These are phyloP conservation scores for Fomitopsis palustris DNA, from an alignment of 1,284 basidiomycete genomes.

Conservation along the genomic window DNA sequence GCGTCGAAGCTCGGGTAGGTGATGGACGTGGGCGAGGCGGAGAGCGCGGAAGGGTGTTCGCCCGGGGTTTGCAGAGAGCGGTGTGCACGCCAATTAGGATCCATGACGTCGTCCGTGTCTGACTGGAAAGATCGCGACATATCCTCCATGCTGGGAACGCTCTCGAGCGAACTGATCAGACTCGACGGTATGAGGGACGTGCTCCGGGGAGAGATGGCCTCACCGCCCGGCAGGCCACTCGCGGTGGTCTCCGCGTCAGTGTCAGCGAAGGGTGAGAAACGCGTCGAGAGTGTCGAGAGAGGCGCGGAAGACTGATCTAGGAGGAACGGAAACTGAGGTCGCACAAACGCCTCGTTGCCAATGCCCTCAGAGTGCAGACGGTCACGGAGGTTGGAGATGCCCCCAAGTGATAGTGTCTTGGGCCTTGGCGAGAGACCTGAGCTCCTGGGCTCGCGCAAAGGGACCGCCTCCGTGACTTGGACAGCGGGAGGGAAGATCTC, in stretches of 20 bases:
- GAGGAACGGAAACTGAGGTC: slow-evolving; percentile 38
- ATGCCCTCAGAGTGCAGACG: slow-evolving; percentile 9
- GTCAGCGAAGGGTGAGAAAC: slow-evolving; percentile 54
- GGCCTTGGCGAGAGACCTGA: slow-evolving; percentile 32
- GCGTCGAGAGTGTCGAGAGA: slow-evolving; percentile 24
- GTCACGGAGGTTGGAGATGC: slow-evolving; percentile 33
- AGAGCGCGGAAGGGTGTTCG: slow-evolving; percentile 26
- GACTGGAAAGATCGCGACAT: slow-evolving; percentile 53
- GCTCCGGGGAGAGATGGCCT: slow-evolving; percentile 24
- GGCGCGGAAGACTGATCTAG: slow-evolving; percentile 35
- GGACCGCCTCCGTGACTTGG: slow-evolving; percentile 19
- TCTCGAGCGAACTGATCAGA: slow-evolving; percentile 56
- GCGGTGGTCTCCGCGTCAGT: slow-evolving; percentile 25
- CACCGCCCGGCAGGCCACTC: slow-evolving; percentile 9
- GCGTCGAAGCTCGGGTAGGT: slow-evolving; percentile 28
- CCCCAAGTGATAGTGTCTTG: slow-evolving; percentile 36
- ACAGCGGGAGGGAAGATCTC: slow-evolving; percentile 22
- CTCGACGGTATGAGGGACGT: slow-evolving; percentile 54
- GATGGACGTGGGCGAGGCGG: slow-evolving; percentile 33
- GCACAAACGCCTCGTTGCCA: slow-evolving; percentile 18
- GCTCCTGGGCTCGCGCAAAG: slow-evolving; percentile 16
- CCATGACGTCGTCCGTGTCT: slow-evolving; percentile 49
- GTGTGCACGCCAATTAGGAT: slow-evolving; percentile 44
- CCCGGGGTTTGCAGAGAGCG: slow-evolving; percentile 23
- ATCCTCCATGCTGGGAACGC: slow-evolving; percentile 16